These are phyloP conservation scores for Syzygium grande DNA, from an alignment of 345 rosid species.

Conservation along the genomic window DNA sequence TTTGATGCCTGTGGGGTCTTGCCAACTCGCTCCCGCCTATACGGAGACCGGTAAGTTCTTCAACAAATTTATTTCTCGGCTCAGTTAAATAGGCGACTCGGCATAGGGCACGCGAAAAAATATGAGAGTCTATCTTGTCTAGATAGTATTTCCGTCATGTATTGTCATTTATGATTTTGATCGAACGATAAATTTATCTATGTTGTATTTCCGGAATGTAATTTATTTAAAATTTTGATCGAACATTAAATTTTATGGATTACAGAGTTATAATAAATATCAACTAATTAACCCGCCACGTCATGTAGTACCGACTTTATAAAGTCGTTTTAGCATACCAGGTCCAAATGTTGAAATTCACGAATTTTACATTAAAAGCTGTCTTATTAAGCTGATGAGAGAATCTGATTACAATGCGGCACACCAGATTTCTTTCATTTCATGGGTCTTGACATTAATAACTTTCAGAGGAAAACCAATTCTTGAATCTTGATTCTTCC, in stretches of 20 bases:
- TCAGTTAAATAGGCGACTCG: neutral
- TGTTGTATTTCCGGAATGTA: no score
- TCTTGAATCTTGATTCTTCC: neutral
- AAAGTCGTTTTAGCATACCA: neutral
- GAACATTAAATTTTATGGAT: no score
- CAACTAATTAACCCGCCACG: neutral
- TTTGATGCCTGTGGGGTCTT: constrained; percentile 78
- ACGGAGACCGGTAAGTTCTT: constrained; percentile 28
- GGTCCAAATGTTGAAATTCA: neutral
- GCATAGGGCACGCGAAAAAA: neutral
- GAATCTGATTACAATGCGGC: neutral
- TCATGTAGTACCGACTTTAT: neutral
- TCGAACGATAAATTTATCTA: no score
- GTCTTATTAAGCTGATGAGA: neutral
- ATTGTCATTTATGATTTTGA: neutral
- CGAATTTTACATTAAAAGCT: neutral
- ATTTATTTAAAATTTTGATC: no score
- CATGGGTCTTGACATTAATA: neutral
- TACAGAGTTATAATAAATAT: no score
- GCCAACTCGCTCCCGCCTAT: constrained; percentile 50
- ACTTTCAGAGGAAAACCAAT: neutral
- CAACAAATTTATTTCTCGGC: neutral
- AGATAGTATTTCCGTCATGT: neutral
- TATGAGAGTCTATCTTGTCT: no score
- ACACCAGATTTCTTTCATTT: neutral